Evolutionary conservation across 306 rosid genomes (phyloP).

Genomic region (Rosa persica): DNA sequence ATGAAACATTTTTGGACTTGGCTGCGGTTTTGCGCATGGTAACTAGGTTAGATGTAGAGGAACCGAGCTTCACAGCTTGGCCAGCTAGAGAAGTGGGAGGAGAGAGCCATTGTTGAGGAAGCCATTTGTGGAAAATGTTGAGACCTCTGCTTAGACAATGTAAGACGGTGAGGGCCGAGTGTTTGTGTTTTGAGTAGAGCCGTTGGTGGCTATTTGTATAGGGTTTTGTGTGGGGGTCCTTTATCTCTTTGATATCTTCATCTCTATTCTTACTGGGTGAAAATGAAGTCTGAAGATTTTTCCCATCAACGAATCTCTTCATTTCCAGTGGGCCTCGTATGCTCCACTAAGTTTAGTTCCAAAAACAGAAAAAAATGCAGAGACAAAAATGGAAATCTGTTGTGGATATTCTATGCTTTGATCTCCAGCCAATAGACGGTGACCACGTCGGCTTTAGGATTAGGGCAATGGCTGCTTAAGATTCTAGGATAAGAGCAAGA

Average conservation of each 20-base stretch:
- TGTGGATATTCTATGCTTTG: not conserved
- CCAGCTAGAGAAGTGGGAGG: constrained; percentile 37
- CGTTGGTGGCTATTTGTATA: not conserved
- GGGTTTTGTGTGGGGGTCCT: constrained; percentile 4
- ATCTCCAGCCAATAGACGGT: not conserved
- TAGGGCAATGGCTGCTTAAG: constrained; percentile 9
- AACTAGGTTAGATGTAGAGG: constrained; percentile 22
- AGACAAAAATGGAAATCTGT: constrained; percentile 2
- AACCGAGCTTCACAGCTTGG: constrained; percentile 27
- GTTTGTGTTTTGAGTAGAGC: not conserved
- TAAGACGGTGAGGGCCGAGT: not conserved
- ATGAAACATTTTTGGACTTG: constrained; percentile 21
- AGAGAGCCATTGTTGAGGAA: constrained; percentile 34
- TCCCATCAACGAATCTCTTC: not conserved
- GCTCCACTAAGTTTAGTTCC: not conserved
- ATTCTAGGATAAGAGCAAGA: not conserved
- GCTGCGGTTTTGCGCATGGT: constrained; percentile 27
- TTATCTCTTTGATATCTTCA: constrained; percentile 26
- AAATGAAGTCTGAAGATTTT: constrained; percentile 18
- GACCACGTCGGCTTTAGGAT: not conserved
- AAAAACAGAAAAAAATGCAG: not conserved
- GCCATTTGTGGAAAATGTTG: constrained; percentile 18
- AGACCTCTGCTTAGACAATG: not conserved
- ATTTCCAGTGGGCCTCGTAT: not conserved
- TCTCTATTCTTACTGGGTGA: constrained; percentile 29